Conservation (phyloP, 2,329 filamentous ascomycete species). For the Fonsecaea pugnacius region DNA sequence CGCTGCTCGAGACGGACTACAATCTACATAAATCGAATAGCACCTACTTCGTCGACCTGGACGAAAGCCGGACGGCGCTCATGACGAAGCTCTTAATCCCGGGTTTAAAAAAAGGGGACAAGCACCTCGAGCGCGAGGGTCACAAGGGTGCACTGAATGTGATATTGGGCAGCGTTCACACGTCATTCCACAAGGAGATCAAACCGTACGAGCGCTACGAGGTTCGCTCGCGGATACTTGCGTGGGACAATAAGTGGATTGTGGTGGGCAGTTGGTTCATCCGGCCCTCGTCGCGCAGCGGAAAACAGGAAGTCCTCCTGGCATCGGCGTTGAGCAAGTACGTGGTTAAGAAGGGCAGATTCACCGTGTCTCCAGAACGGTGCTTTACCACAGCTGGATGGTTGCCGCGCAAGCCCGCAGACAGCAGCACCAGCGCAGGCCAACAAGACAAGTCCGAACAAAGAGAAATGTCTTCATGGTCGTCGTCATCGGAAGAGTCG, state of each 20-base stretch:
- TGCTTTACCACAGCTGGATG: constrained; percentile 73
- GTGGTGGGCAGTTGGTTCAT: constrained; percentile 77
- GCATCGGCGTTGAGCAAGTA: constrained; percentile 78
- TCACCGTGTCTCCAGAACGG: constrained; percentile 82
- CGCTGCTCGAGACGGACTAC: constrained; percentile 80
- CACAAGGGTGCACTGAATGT: constrained; percentile 59
- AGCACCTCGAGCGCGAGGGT: constrained; percentile 55
- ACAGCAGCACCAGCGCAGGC: constrained; percentile 39
- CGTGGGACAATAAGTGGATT: constrained; percentile 82
- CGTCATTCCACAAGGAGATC: constrained; percentile 75
- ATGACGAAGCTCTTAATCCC: constrained; percentile 70
- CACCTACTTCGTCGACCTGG: constrained; percentile 62
- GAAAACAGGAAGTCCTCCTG: constrained; percentile 62
- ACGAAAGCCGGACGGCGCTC: constrained; percentile 77
- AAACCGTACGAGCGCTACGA: constrained; percentile 71
- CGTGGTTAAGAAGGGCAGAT: constrained; percentile 77
- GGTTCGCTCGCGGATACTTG: constrained; percentile 71
- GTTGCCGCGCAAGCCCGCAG: constrained; percentile 73
- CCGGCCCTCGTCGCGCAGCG: constrained; percentile 46
- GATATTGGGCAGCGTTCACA: constrained; percentile 73
- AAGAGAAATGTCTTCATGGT: neutral
- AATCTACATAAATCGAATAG: constrained; percentile 68
- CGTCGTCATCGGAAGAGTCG: constrained; percentile 15
- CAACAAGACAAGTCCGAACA: neutral
- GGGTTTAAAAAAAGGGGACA: constrained; percentile 55